Conservation (phyloP, 495 filamentous ascomycete genomes). For the Symbiotaphrina buchneri region DNA sequence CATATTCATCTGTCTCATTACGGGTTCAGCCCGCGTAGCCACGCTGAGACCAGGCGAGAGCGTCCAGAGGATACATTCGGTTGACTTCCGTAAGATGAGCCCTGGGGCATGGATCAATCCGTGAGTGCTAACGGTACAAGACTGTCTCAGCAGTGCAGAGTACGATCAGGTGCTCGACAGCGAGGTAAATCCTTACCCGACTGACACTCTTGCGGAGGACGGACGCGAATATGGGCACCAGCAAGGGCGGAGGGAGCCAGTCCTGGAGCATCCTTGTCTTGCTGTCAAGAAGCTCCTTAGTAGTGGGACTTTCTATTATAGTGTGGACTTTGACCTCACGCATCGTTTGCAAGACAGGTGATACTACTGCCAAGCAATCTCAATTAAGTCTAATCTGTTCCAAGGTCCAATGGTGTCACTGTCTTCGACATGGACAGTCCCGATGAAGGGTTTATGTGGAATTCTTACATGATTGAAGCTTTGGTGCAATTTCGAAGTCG, state of each 20-base stretch:
- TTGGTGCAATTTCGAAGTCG: slow-evolving; percentile 72
- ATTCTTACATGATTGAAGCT: slow-evolving; percentile 90
- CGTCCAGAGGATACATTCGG: slow-evolving; percentile 63
- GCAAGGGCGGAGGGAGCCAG: slow-evolving; percentile 36
- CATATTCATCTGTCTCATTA: slow-evolving; percentile 86
- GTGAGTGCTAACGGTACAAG: too few relatives aligned
- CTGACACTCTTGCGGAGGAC: slow-evolving; percentile 24
- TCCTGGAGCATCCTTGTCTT: slow-evolving; percentile 67
- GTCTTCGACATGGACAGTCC: slow-evolving; percentile 64
- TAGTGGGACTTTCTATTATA: slow-evolving; percentile 96
- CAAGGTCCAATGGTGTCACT: slow-evolving; percentile 25
- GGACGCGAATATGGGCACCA: slow-evolving; percentile 29
- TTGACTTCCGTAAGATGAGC: slow-evolving; percentile 58
- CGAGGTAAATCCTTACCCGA: slow-evolving; percentile 28
- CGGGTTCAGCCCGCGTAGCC: slow-evolving; percentile 50
- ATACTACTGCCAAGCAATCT: slow-evolving; percentile 2
- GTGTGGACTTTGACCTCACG: slow-evolving; percentile 87
- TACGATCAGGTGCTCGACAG: slow-evolving; percentile 54
- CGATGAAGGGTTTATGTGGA: slow-evolving; percentile 86
- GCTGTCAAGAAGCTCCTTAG: slow-evolving; percentile 78
- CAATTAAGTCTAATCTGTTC: slow-evolving; percentile 2
- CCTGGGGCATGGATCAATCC: background rate
- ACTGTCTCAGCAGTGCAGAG: slow-evolving; percentile 65
- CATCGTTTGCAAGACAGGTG: slow-evolving; percentile 83
- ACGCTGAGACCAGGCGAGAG: slow-evolving; percentile 69